Evolutionary conservation across 1,284 basidiomycete species (phyloP).

Genomic region (Melanopsichium pennsylvanicum): DNA sequence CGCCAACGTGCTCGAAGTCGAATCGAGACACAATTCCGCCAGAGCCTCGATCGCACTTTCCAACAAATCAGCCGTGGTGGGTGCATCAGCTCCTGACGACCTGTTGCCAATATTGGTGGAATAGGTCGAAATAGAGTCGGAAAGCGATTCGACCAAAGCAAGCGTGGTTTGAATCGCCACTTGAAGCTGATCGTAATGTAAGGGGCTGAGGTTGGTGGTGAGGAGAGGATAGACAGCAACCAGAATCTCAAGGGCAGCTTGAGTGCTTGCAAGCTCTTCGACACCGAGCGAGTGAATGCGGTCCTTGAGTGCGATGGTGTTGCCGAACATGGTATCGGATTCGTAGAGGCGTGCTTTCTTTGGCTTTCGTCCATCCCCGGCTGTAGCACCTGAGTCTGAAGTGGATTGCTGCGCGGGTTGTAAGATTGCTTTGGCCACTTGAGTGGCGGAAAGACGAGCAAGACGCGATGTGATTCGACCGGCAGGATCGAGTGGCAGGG

Average conservation of each 20-base stretch:
- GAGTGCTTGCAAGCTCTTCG: constrained; percentile 23
- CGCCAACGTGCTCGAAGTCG: constrained; percentile 26
- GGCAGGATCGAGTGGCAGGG: constrained; percentile 44
- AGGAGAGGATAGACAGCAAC: constrained; percentile 33
- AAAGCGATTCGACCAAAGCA: constrained; percentile 39
- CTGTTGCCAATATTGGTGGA: constrained; percentile 10
- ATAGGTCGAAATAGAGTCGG: constrained; percentile 23
- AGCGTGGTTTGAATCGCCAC: constrained; percentile 24
- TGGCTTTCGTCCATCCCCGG: constrained; percentile 13
- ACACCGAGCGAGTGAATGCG: constrained; percentile 20
- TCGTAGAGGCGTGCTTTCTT: constrained; percentile 52
- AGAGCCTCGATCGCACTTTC: constrained; percentile 10
- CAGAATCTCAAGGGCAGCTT: constrained; percentile 28
- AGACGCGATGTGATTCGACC: constrained; percentile 38
- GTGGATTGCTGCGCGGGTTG: constrained; percentile 1
- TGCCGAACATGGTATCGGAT: constrained; percentile 43
- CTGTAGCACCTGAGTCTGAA: not conserved
- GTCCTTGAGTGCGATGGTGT: constrained; percentile 27
- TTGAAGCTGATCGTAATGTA: constrained; percentile 41
- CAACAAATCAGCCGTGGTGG: constrained; percentile 4
- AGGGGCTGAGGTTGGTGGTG: constrained; percentile 21
- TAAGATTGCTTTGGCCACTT: constrained; percentile 21
- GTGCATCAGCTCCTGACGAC: constrained; percentile 12
- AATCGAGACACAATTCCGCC: constrained; percentile 21
- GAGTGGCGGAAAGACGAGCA: constrained; percentile 28